phyloP scores from a whole-genome alignment of 176 grass and related monocot species.

The sorghum (Sorghum bicolor) region Sorghum_bicolor_NCBIv3 NC_012872.2:60498001-60498500 shows the following conservation, averaged over 20 bases:
- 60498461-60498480: slow-evolving; percentile 87
- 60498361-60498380: slow-evolving; percentile 27
- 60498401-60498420: slow-evolving; percentile 68
- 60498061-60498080: slow-evolving; percentile 26
- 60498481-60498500: slow-evolving; percentile 99
- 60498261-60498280: slow-evolving; percentile 23
- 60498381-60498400: slow-evolving; percentile 58
- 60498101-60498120: background rate
- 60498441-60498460: slow-evolving; percentile 84
- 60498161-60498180: slow-evolving; percentile 41
- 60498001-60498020: slow-evolving; percentile 66
- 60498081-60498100: slow-evolving; percentile 19
- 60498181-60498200: slow-evolving; percentile 39
- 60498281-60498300: slow-evolving; percentile 69
- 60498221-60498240: slow-evolving; percentile 74
- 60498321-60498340: slow-evolving; percentile 72
- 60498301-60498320: slow-evolving; percentile 73
- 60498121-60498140: background rate
- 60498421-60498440: slow-evolving; percentile 61
- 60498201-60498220: slow-evolving; percentile 45
- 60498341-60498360: slow-evolving; percentile 22
- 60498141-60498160: slow-evolving; percentile 18
- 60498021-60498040: slow-evolving; percentile 65
- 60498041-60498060: slow-evolving; percentile 67
- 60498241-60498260: slow-evolving; percentile 37